Evolutionary conservation across 352 stramenopile species (phyloP), one percentile per base, ranked within the genome.

Genomic region (Pilasporangium apinafurcum): DNA sequence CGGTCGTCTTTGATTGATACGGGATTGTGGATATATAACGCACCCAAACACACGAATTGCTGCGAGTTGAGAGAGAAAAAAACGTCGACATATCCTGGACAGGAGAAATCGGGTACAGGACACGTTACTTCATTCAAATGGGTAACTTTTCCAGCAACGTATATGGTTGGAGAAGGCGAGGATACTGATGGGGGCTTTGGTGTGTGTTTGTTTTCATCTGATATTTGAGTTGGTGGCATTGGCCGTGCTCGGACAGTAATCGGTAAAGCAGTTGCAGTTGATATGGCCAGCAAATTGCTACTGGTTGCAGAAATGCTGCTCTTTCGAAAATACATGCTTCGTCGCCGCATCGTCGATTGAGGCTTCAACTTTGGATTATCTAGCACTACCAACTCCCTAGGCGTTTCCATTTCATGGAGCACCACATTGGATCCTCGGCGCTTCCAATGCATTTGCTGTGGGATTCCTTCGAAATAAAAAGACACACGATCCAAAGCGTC

Each of bases 41-140:
- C 66, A 0, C 76, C 76, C 1, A 89, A 53, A 30, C 51, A 78
- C 9, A 86, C 51, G 16, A 89, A 89, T 47, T 89, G 73, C 56
- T 89, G 76, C 2, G 76, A 62, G 17, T 89, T 89, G 24, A 75
- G 63, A 1, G 76, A 89, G 27, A 89, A 65, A 25, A 65, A 81
- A 14, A 89, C 68, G 13, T 64, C 33, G 4, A 85, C 61, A 5
- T 37, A 28, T 0, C 70, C 70, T 5, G 57, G 37, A 17, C 43
- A 51, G 6, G 57, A 57, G 37, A 86, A 86, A 7, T 86, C 70
- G 0, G 76, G 76, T 8, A 89, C 65, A 3, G 56, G 35, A 25
- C 68, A 83, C 4, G 71, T 70, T 2, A 83, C 27, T 18, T 86
- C 73, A 21, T 61, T 75, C 1, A 51, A 37, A 30, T 63, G 66